Conservation (phyloP, 2,329 filamentous ascomycete genomes). For the Fusarium aywerte region DNA sequence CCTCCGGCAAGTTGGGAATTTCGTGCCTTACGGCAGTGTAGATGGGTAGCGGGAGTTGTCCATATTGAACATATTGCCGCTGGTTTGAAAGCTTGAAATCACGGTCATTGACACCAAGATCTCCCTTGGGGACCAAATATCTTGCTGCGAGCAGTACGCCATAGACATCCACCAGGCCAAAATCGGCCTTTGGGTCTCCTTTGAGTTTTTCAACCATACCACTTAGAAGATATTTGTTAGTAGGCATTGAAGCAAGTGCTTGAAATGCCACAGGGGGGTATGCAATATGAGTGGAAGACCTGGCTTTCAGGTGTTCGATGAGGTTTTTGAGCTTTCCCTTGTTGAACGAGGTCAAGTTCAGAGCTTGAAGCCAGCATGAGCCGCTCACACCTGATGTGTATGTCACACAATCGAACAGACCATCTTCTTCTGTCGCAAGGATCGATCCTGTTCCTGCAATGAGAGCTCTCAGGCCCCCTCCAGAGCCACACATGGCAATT, state of each 20-base stretch:
- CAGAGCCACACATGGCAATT: slow-evolving; percentile 94
- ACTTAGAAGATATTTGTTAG: slow-evolving; percentile 89
- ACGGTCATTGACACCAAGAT: slow-evolving; percentile 74
- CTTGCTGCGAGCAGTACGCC: slow-evolving; percentile 86
- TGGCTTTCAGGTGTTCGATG: slow-evolving; percentile 85
- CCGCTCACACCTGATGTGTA: slow-evolving; percentile 97
- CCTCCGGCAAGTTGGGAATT: slow-evolving; percentile 73
- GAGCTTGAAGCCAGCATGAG: slow-evolving; percentile 91
- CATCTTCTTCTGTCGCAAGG: slow-evolving; percentile 83
- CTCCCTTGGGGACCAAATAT: slow-evolving; percentile 83
- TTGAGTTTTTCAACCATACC: slow-evolving; percentile 92
- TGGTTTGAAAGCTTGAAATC: slow-evolving; percentile 96
- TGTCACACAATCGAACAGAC: slow-evolving; percentile 91
- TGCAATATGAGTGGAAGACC: slow-evolving; percentile 88
- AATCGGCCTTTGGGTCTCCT: slow-evolving; percentile 75
- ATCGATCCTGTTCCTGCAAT: slow-evolving; percentile 92
- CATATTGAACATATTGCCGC: slow-evolving; percentile 76
- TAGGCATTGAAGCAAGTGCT: slow-evolving; percentile 86
- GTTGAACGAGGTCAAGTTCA: slow-evolving; percentile 81
- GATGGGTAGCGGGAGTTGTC: slow-evolving; percentile 88
- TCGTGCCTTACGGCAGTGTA: slow-evolving; percentile 97
- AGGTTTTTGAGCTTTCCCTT: slow-evolving; percentile 73
- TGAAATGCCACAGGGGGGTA: slow-evolving; percentile 87
- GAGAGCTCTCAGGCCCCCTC: slow-evolving; percentile 87
- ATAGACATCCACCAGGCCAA: slow-evolving; percentile 94